A percentile compares a stretch with the other conserved stretches of the same genome.
phyloP scores from a whole-genome alignment of 768 basidiomycete species.

The Lyophyllum semitale region DNA sequence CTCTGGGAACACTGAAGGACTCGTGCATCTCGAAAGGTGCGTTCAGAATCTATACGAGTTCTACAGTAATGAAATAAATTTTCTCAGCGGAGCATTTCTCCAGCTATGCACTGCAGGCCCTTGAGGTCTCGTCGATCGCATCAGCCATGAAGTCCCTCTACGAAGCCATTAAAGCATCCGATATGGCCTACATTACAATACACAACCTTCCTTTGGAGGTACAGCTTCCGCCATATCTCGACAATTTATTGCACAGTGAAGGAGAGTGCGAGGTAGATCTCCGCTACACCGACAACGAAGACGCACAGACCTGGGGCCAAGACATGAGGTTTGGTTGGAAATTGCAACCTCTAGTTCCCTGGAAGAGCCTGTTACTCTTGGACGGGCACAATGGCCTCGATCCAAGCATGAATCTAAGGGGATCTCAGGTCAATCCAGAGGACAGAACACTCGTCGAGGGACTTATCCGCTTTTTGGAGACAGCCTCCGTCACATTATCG shows the following conservation, averaged over 20 bases:
- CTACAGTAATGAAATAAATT: conserved; percentile 7
- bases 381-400: conserved; percentile 60
- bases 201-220: conserved; percentile 81
- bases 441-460: conserved; percentile 72
- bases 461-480: conserved; percentile 74
- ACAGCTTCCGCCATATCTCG: conserved; percentile 82
- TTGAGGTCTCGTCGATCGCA: conserved; percentile 71
- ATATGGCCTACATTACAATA: conserved; percentile 78
- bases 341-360: conserved; percentile 76
- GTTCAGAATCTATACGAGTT: conserved; percentile 2
- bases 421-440: conserved; percentile 60
- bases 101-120: conserved; percentile 56
- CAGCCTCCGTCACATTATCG: conserved; percentile 75
- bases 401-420: conserved; percentile 59
- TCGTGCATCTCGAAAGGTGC: conserved; percentile 65
- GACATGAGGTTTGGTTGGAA: conserved; percentile 75
- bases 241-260: conserved; percentile 67
- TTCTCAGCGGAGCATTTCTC: conserved; percentile 59
- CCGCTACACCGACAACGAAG: conserved; percentile 54
- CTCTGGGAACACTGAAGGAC: conserved; percentile 71
- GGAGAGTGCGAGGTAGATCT: conserved; percentile 53
- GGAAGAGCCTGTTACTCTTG: conserved; percentile 87
- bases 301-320: conserved; percentile 58
- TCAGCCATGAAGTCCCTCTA: conserved; percentile 79
- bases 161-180: conserved; percentile 72